Evolutionary conservation across 805 yeast species (phyloP), one percentile per base, ranked within the genome.

Genomic region (Hanseniaspora singularis): DNA sequence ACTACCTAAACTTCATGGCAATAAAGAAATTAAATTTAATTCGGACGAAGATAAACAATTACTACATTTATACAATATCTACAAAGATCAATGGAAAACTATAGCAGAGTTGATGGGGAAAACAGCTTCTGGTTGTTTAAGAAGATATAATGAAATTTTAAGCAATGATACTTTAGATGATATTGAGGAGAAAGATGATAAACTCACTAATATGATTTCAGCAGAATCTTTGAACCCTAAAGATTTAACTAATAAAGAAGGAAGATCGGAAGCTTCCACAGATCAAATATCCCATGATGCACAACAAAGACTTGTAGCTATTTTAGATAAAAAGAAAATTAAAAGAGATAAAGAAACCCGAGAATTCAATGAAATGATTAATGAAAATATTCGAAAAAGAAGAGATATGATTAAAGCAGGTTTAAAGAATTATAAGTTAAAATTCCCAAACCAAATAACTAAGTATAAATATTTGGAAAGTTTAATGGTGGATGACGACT

Each of bases 51-150:
- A 89, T 60, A 78, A 74, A 38, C 73, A 73, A 57, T 66, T 89
- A 39, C 60, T 87, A 49, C 70, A 73, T 28, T 56, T 86, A 50
- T 87, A 83, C 0, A 73, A 75, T 53, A 61, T 77, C 28, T 64
- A 88, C 53, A 96, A 97, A 1, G 86, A 88, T 51, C 96, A 88
- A 63, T 89, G 98, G 98, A 73, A 94, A 38, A 77, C 92, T 1
- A 83, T 92, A n/a, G 81, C 94, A 1, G 75, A 83, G 6, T 61
- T 79, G 9, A 66, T 88, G 60, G 87, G 88, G 0, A 67, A 96
- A 50, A 84, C 96, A 0, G 89, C 95, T 0, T 78, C 84, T 12
- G 82, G 81, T 50, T 85, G 95, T 62, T 75, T 85, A 9, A 94
- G 86, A 53, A 66, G 96, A 48, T 89, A 86, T 58, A 94, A 84